These are phyloP conservation scores for Pyrus hybrid DNA, from an alignment of 331 rosid species.

Conservation along the genomic window DNA sequence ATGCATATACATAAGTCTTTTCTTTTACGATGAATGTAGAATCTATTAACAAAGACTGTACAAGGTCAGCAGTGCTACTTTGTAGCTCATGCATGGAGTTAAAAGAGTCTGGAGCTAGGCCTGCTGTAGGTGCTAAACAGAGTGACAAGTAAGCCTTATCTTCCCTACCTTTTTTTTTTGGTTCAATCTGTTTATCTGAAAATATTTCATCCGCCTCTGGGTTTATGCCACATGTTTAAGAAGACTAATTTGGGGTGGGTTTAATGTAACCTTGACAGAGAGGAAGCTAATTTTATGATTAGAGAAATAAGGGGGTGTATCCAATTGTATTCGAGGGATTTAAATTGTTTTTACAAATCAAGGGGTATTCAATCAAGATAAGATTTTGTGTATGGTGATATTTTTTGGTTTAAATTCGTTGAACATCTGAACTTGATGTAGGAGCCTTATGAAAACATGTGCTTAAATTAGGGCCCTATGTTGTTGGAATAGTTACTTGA, in stretches of 20 bases:
- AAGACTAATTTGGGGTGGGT: background rate
- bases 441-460: background rate
- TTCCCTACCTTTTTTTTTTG: background rate
- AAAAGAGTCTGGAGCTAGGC: slow-evolving; percentile 15
- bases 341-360: background rate
- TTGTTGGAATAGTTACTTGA: background rate
- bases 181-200: slow-evolving; percentile 5
- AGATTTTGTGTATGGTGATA: background rate
- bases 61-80: slow-evolving; percentile 37
- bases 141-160: slow-evolving; percentile 18
- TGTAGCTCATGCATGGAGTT: slow-evolving; percentile 47
- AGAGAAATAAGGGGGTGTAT: background rate
- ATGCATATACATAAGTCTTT: background rate
- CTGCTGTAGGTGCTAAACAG: slow-evolving; percentile 16
- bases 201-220: background rate
- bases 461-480: too few relatives aligned
- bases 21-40: slow-evolving; percentile 8
- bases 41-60: slow-evolving; percentile 18
- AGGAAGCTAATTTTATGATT: background rate
- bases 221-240: background rate
- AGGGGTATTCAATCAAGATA: background rate
- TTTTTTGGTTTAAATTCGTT: background rate
- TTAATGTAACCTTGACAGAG: background rate
- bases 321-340: background rate
- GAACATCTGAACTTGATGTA: background rate